Evolutionary conservation across 805 yeast genomes (phyloP), one percentile per base, ranked within the genome.

Genomic region (Saccharomyces kudriavzevii): DNA sequence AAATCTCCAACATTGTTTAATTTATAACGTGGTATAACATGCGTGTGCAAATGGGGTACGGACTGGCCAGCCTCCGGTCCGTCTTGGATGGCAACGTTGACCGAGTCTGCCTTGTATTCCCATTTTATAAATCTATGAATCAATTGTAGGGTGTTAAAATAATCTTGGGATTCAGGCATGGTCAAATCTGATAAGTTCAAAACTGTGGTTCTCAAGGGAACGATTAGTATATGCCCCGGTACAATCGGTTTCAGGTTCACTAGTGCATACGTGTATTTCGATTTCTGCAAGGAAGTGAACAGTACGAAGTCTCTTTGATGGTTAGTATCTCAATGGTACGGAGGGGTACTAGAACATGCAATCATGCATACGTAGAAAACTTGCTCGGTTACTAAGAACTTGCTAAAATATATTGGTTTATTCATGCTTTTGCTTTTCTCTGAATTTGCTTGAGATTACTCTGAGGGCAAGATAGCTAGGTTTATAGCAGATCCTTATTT

Each of bases 51-150:
- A 70, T 94, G 99, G 4, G 97, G 96, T 2, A 94, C 84, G n/a
- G 91, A 81, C 67, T 94, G 99, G 3, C 99, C 99, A 1, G 97
- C 92, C 49, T 89, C 89, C 0, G 90, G 87, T 0, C 99, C 99
- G 67, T 94, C 99, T 68, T 94, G 99, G 55, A 95, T 89, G 10
- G 97, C 92, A 43, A 94, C 78, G 65, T 95, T 95, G 55, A 90
- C 65, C 1, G 96, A 76, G 60, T 91, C 95, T 1, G 97, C 96
- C 35, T 83, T 77, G 67, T 84, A 94, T 11, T 77, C 73, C 54
- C 75, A 63, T 58, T 78, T 83, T 14, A 94, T 83, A 57, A 90
- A 85, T 52, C 72, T 70, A 56, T 89, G 84, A 0, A 94, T 77
- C 48, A 78, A 63, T 59, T 88, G 96, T 9, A 94, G 73, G 0